A percentile compares a stretch with the other conserved stretches of the same genome.
These are phyloP conservation scores for Fagopyrum esculentum DNA, from an alignment of 148 eudicot genomes.

Conservation along the genomic window DNA sequence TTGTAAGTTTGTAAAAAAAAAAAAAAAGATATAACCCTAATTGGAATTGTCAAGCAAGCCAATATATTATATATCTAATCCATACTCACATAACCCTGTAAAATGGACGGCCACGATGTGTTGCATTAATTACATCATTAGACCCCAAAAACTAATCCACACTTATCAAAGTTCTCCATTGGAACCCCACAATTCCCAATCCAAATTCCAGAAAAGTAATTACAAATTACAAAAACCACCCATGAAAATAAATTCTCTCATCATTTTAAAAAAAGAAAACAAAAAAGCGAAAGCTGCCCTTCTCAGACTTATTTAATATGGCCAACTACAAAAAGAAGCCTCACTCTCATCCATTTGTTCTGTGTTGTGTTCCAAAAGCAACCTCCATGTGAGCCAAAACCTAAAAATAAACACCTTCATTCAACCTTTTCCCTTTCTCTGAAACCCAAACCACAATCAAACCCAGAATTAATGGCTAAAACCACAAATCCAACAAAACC, in stretches of 20 bases:
- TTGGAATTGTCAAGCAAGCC: too few species aligned
- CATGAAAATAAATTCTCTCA: background rate
- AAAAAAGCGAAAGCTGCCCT: background rate
- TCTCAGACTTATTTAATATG: background rate
- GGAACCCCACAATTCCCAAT: slow-evolving; percentile 3
- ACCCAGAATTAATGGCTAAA: slow-evolving; percentile 43
- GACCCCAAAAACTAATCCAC: slow-evolving; percentile 4
- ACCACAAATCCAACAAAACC: slow-evolving; percentile 43
- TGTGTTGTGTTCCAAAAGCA: slow-evolving; percentile 13
- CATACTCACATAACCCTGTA: too few species aligned
- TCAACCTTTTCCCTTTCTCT: slow-evolving; percentile 12
- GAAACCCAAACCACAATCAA: background rate
- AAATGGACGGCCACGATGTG: background rate
- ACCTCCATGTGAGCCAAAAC: slow-evolving; percentile 24
- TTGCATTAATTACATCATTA: slow-evolving; percentile 4
- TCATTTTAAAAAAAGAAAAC: background rate
- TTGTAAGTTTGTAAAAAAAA: too few species aligned
- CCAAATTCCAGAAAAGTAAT: background rate
- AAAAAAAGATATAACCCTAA: too few species aligned
- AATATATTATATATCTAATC: too few species aligned
- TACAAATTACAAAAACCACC: background rate
- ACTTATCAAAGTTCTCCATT: background rate
- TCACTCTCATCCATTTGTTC: background rate
- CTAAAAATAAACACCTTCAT: slow-evolving; percentile 11
- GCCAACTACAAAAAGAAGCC: background rate